A percentile compares a stretch with the other conserved stretches of the same genome.
Evolutionary conservation across 2,329 filamentous ascomycete species (phyloP).

Genomic region (Drechmeria coniospora): DNA sequence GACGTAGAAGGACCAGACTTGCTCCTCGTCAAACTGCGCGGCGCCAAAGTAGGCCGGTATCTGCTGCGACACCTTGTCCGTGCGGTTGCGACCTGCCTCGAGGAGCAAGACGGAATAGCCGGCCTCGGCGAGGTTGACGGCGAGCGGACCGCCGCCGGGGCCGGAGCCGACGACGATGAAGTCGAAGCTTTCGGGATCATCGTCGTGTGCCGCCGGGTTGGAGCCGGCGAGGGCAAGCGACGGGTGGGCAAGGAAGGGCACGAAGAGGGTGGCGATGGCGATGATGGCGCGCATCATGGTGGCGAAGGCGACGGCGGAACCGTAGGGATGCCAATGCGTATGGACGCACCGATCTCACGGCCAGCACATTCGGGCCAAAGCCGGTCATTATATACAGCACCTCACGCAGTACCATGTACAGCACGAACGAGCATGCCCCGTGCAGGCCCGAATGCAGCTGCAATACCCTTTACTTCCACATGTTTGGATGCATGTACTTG

Average conservation of each 20-base stretch:
- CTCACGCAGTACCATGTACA: too few species aligned
- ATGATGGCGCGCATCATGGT: conserved; percentile 1
- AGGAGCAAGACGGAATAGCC: conserved; percentile 42
- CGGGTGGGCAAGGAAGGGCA: background rate
- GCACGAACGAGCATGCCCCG: too few species aligned
- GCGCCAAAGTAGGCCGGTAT: conserved; percentile 14
- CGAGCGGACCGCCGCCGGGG: conserved; percentile 38
- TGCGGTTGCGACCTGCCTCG: conserved; percentile 42
- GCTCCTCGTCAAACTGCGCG: conserved; percentile 8
- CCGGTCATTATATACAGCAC: too few species aligned
- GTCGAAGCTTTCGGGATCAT: conserved; percentile 24
- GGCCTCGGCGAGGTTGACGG: conserved; percentile 37
- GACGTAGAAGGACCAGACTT: conserved; percentile 44
- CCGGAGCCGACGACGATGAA: conserved; percentile 46
- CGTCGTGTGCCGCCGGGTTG: background rate
- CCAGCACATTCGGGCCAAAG: too few species aligned
- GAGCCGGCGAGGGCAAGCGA: background rate
- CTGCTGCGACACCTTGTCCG: conserved; percentile 12
- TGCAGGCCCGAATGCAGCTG: too few species aligned
- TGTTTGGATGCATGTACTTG: too few species aligned
- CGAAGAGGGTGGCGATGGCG: background rate
- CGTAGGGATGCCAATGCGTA: too few species aligned
- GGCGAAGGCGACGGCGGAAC: too few species aligned
- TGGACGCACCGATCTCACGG: too few species aligned
- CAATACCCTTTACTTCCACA: too few species aligned